These are phyloP conservation scores for Senna tora DNA, from an alignment of 306 rosid genomes.

Conservation along the genomic window DNA sequence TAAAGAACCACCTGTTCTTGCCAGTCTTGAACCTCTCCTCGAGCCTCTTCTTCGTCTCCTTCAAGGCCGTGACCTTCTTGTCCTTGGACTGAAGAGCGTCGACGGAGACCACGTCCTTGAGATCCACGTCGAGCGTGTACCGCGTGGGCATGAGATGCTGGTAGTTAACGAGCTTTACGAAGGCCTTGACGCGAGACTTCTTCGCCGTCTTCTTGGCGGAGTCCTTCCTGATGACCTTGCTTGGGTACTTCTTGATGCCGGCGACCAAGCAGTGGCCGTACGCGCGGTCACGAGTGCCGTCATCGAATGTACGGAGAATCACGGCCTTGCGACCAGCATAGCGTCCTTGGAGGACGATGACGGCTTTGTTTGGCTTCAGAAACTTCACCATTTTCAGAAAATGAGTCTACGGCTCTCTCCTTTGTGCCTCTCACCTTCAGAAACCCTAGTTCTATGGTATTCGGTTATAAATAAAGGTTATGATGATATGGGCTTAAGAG, in stretches of 20 bases:
- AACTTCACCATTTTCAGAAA: slow-evolving; percentile 46
- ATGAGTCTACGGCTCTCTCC: too few relatives aligned
- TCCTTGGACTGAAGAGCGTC: slow-evolving; percentile 42
- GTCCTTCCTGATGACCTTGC: slow-evolving; percentile 49
- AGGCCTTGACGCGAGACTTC: slow-evolving; percentile 52
- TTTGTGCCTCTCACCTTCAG: too few relatives aligned
- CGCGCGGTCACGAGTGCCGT: slow-evolving; percentile 45
- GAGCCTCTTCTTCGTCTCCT: slow-evolving; percentile 49
- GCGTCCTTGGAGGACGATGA: slow-evolving; percentile 48
- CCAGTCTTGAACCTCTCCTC: slow-evolving; percentile 53
- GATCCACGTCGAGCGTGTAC: slow-evolving; percentile 51
- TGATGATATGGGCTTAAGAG: too few relatives aligned
- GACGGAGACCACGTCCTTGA: slow-evolving; percentile 32
- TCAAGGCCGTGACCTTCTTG: slow-evolving; percentile 50
- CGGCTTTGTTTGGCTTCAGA: slow-evolving; percentile 47
- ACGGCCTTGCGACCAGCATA: slow-evolving; percentile 50
- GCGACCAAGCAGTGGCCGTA: slow-evolving; percentile 52
- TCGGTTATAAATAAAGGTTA: too few relatives aligned
- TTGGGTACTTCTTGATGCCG: slow-evolving; percentile 44
- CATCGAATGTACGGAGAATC: slow-evolving; percentile 41
- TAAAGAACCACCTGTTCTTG: slow-evolving; percentile 55
- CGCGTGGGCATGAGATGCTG: slow-evolving; percentile 54
- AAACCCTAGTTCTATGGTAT: too few relatives aligned
- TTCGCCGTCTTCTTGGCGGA: slow-evolving; percentile 47
- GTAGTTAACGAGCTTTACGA: slow-evolving; percentile 46